Conservation (phyloP, 2,329 filamentous ascomycete genomes). For the Ophiostoma piceae region DNA sequence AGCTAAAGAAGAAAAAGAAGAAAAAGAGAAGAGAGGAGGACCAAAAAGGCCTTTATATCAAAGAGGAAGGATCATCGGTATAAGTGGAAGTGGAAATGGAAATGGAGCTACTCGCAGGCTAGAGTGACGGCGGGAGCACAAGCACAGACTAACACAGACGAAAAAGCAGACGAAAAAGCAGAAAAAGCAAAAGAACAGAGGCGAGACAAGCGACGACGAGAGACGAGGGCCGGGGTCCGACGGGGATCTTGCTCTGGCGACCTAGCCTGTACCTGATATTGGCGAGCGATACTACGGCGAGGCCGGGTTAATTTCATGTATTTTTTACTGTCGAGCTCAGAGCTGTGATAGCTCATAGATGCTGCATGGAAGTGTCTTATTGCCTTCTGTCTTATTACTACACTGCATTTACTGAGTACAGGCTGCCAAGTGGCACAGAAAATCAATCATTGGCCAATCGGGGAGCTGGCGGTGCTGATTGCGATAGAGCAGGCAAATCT, state of each 20-base stretch:
- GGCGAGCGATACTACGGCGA: slow-evolving; percentile 1
- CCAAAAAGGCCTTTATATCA: slow-evolving; percentile 14
- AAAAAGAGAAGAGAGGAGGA: neutral
- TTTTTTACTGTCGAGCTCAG: neutral
- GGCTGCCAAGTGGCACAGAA: slow-evolving; percentile 1
- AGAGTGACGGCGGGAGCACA: slow-evolving; percentile 2
- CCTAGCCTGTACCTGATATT: neutral
- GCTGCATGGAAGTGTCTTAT: neutral
- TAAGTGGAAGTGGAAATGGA: neutral
- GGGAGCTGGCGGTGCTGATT: neutral
- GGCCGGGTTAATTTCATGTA: neutral
- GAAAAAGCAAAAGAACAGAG: neutral
- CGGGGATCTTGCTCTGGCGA: neutral
- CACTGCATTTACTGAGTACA: too few relatives aligned
- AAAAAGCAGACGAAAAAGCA: neutral
- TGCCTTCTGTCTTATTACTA: neutral
- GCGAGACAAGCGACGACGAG: too few relatives aligned
- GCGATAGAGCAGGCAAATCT: neutral
- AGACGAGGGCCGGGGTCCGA: slow-evolving; percentile 2
- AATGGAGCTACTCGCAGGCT: neutral
- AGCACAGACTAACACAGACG: neutral
- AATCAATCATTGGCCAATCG: slow-evolving; percentile 7
- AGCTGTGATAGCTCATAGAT: neutral
- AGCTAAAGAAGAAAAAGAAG: neutral
- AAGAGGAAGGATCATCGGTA: slow-evolving; percentile 10